phyloP scores from a whole-genome alignment of 2,329 filamentous ascomycete species.

The Escovopsis sp. region DNA sequence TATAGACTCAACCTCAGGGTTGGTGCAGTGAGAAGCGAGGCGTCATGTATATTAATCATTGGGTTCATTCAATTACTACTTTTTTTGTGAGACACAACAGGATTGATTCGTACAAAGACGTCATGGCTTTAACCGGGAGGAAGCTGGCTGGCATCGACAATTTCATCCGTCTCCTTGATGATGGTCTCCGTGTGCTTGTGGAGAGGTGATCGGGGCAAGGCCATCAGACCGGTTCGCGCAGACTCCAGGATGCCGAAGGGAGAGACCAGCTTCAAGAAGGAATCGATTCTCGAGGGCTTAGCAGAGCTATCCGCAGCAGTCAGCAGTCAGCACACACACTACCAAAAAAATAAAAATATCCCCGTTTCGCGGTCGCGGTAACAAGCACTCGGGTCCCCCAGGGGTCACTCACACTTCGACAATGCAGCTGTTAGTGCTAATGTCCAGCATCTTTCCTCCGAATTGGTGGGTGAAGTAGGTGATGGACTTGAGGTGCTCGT shows the following conservation, averaged over 20 bases:
- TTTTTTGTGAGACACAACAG: conserved; percentile 8
- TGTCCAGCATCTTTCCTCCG: conserved; percentile 92
- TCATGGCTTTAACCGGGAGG: conserved; percentile 58
- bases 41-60: conserved; percentile 3
- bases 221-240: conserved; percentile 91
- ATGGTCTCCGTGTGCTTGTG: conserved; percentile 54
- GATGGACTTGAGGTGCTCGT: conserved; percentile 91
- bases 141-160: conserved; percentile 86
- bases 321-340: conserved; percentile 6
- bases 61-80: conserved; percentile 3
- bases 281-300: conserved; percentile 87
- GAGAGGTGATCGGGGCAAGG: conserved; percentile 82
- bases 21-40: too few species aligned
- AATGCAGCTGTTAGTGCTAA: conserved; percentile 96
- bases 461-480: conserved; percentile 97
- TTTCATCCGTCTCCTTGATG: conserved; percentile 78
- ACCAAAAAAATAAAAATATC: too few species aligned
- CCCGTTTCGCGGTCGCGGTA: too few species aligned
- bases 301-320: conserved; percentile 48
- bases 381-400: too few species aligned
- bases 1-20: too few species aligned
- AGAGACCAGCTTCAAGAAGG: conserved; percentile 87
- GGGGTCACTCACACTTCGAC: conserved; percentile 67
- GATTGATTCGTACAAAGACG: conserved; percentile 2
- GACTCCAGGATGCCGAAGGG: conserved; percentile 96